Base-by-base conservation (phyloP, 2,329 filamentous ascomycete species). In the Cladophialophora exuberans region DNA sequence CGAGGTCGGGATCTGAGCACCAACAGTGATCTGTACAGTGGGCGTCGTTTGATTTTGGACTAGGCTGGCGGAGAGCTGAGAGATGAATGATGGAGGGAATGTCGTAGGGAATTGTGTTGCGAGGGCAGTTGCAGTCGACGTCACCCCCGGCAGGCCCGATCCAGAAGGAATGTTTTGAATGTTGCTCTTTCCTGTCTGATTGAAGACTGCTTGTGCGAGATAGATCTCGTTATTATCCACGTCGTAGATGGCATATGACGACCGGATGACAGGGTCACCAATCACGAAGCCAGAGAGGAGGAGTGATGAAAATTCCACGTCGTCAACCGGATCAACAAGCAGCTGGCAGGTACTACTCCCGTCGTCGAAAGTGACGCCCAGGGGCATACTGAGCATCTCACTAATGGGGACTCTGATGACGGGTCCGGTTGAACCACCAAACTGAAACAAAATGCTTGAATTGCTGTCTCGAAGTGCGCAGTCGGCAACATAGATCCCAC, bases 181-280 rank as follows among this genome's bases (percentile, higher is more conserved):
- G 1, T 11, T 26, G 18, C 39, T 22, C 10, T 26, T 26, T 6
- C 39, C 22, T n/a, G 7, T n/a, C 13, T 26, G n/a, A 13, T 42
- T 23, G 39, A 26, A 49, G 5, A 18, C 46, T 13, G 46, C 83
- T 62, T 86, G 83, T 1, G 86, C 87, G 22, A 90, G 72, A 1
- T 83, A 85, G 62, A 90, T 84, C 71, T 87, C 78, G 68, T 89
- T 85, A 68, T 87, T 88, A 22, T 76, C 81, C 23, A 90, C 75
- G 67, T 90, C 86, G 67, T 88, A 90, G 10, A 90, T 87, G 10
- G 89, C 79, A 63, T 90, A 90, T 0, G 87, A 87, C 26, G 84
- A 86, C 39, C 87, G 78, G 50, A 91, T 73, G 68, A 91, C 90
- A 0, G 87, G 88, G 66, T 90, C 87, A n/a, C 88, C 88, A 20